These are phyloP conservation scores for Fragaria nilgerrensis DNA, from an alignment of 306 rosid genomes.

Conservation along the genomic window DNA sequence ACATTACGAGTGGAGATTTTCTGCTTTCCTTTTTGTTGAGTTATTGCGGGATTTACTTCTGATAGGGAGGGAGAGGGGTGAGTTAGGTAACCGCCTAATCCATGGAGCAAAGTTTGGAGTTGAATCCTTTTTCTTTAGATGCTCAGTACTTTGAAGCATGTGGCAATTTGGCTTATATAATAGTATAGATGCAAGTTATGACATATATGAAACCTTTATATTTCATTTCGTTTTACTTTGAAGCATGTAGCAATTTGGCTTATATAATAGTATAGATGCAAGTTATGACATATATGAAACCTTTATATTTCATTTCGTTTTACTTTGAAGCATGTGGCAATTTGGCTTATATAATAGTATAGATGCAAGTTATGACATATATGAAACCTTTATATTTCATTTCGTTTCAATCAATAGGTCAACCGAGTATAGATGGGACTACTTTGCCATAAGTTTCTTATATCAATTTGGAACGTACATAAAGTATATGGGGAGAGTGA, in stretches of 20 bases:
- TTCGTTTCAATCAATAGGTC: background rate
- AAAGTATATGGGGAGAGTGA: background rate
- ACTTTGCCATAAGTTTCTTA: background rate
- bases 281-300: slow-evolving; percentile 10
- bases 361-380: slow-evolving; percentile 2
- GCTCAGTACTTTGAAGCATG: background rate
- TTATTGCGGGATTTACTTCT: background rate
- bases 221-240: too few species aligned
- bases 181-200: too few species aligned
- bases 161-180: too few species aligned
- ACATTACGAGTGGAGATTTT: background rate
- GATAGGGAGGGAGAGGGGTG: background rate
- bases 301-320: background rate
- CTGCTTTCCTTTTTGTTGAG: background rate
- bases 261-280: background rate
- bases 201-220: too few species aligned
- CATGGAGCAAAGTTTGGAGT: background rate
- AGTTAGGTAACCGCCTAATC: background rate
- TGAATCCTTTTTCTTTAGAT: background rate
- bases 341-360: background rate
- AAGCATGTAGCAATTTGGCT: background rate
- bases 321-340: background rate
- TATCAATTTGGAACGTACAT: background rate
- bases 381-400: slow-evolving; percentile 1
- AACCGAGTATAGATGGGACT: background rate